These are phyloP conservation scores for Phytophthora tentaculata DNA, from an alignment of 352 stramenopile species.

Conservation along the genomic window DNA sequence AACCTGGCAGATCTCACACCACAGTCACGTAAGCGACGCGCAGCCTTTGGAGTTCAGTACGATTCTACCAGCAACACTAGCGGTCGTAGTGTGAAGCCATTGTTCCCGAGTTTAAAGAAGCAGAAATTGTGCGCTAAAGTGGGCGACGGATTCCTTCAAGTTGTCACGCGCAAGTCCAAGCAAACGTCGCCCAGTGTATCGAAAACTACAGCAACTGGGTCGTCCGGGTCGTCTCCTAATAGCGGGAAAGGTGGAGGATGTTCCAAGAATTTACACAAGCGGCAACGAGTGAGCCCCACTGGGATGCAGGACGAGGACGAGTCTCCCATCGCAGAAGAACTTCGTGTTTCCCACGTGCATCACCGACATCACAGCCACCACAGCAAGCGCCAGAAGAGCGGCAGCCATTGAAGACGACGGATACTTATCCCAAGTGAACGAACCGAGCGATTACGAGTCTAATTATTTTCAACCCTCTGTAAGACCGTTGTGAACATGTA, in stretches of 20 bases:
- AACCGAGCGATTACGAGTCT: constrained; percentile 33
- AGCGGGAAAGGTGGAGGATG: constrained; percentile 22
- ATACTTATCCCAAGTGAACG: no score
- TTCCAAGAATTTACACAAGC: constrained; percentile 52
- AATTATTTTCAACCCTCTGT: constrained; percentile 47
- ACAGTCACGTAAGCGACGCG: constrained; percentile 43
- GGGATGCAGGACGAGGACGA: constrained; percentile 45
- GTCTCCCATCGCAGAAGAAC: constrained; percentile 47
- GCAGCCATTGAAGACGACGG: constrained; percentile 20
- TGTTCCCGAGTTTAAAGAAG: constrained; percentile 62
- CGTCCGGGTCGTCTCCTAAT: constrained; percentile 14
- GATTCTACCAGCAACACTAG: constrained; percentile 25
- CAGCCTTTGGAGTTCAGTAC: constrained; percentile 26
- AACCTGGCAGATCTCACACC: constrained; percentile 36
- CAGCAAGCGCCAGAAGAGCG: constrained; percentile 59
- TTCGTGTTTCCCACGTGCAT: constrained; percentile 36
- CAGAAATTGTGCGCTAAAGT: constrained; percentile 56
- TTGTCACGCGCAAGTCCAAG: constrained; percentile 53
- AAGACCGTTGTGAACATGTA: constrained; percentile 46
- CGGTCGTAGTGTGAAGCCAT: constrained; percentile 32
- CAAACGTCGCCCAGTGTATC: constrained; percentile 16
- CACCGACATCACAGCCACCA: constrained; percentile 43
- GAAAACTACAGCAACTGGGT: constrained; percentile 22
- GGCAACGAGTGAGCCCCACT: constrained; percentile 39
- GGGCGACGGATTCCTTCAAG: constrained; percentile 42